phyloP scores from a whole-genome alignment of 495 filamentous ascomycete genomes.

The Glutinoglossum americanum region DNA sequence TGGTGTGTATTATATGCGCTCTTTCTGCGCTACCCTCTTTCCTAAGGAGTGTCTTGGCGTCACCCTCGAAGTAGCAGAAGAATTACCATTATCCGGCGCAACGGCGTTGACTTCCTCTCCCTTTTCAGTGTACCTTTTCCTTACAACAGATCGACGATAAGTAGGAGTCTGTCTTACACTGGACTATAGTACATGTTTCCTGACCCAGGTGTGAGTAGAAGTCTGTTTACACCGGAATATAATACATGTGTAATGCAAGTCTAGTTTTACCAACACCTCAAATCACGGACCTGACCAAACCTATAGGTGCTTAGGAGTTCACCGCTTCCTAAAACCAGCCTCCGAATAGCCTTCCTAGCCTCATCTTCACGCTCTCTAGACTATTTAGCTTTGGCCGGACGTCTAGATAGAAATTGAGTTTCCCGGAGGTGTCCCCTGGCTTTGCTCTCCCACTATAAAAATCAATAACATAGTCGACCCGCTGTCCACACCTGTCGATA shows the following conservation, averaged over 20 bases:
- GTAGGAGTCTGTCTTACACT: neutral
- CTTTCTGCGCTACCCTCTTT: neutral
- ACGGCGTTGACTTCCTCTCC: neutral
- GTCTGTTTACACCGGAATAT: neutral
- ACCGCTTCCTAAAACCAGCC: neutral
- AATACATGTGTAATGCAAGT: neutral
- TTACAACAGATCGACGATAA: neutral
- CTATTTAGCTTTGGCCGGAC: conserved; percentile 87
- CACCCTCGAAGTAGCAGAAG: neutral
- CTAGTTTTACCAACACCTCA: neutral
- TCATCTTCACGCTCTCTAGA: conserved; percentile 77
- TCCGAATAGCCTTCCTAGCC: conserved; percentile 40
- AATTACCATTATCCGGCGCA: neutral
- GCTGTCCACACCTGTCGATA: conserved; percentile 76
- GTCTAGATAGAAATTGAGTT: conserved; percentile 84
- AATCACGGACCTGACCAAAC: neutral
- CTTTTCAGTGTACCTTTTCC: neutral
- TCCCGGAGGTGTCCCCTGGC: conserved; percentile 20
- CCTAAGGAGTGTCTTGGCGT: neutral
- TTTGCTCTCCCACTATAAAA: conserved; percentile 65
- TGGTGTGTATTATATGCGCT: neutral
- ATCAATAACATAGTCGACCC: conserved; percentile 89
- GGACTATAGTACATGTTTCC: neutral
- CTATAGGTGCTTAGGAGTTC: no score
- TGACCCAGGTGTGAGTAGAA: neutral